These are phyloP conservation scores for Xanthoconium separans DNA, from an alignment of 1,284 basidiomycete genomes.

Conservation along the genomic window DNA sequence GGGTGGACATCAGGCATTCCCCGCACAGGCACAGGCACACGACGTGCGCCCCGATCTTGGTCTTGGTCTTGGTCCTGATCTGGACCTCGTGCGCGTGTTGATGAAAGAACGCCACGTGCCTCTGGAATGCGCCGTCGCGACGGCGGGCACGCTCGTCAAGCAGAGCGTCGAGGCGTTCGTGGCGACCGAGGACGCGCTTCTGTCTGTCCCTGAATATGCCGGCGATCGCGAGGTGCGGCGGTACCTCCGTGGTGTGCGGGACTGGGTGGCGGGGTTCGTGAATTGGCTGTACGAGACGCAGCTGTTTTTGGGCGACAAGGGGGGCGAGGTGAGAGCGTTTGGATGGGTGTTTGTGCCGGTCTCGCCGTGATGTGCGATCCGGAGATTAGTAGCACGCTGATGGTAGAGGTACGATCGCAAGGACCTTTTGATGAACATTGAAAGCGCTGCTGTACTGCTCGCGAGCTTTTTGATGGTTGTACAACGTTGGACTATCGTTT, in stretches of 20 bases:
- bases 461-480: too few species aligned
- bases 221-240: slow-evolving; percentile 34
- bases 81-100: slow-evolving; percentile 25
- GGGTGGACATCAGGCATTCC: slow-evolving; percentile 3
- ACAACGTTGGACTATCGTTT: too few species aligned
- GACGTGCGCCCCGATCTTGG: too few species aligned
- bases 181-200: slow-evolving; percentile 20
- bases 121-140: slow-evolving; percentile 23
- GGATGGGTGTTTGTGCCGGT: slow-evolving; percentile 56
- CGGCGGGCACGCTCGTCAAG: slow-evolving; percentile 25
- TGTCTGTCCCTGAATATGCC: slow-evolving; percentile 10
- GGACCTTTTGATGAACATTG: too few species aligned
- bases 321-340: slow-evolving; percentile 55
- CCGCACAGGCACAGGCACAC: too few species aligned
- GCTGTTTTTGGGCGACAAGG: slow-evolving; percentile 54
- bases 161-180: slow-evolving; percentile 32
- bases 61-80: too few species aligned
- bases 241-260: slow-evolving; percentile 48
- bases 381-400: too few species aligned
- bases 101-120: slow-evolving; percentile 27
- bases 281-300: slow-evolving; percentile 64
- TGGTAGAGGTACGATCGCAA: too few species aligned
- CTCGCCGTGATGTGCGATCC: too few species aligned
- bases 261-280: slow-evolving; percentile 50
- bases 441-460: too few species aligned